Evolutionary conservation across 352 stramenopile genomes (phyloP).

Genomic region (Phytophthora sojae): DNA sequence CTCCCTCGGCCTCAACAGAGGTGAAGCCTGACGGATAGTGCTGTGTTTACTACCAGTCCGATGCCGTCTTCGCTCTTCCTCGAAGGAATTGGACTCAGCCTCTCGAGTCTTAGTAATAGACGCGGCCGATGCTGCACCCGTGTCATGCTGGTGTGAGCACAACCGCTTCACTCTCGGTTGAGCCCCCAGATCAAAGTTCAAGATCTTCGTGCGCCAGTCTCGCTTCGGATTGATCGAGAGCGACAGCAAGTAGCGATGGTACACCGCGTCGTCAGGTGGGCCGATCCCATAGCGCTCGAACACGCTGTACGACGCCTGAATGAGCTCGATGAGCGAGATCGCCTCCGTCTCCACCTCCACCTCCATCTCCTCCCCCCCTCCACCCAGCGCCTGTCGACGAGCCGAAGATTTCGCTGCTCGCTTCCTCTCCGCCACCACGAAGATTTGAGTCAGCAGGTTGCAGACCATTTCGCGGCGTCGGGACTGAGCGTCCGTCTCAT

Average conservation of each 20-base stretch:
- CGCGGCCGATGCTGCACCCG: neutral
- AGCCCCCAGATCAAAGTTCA: constrained; percentile 30
- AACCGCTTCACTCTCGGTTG: constrained; percentile 30
- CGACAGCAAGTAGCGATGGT: constrained; percentile 63
- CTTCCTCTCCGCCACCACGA: constrained; percentile 40
- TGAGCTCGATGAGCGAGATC: constrained; percentile 70
- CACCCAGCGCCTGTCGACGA: neutral
- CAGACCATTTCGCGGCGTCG: constrained; percentile 32
- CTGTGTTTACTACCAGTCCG: constrained; percentile 8
- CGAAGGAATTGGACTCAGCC: neutral
- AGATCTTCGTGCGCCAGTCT: constrained; percentile 70
- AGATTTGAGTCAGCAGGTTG: constrained; percentile 62
- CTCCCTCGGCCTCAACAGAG: neutral
- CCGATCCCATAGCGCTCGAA: constrained; percentile 59
- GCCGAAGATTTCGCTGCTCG: constrained; percentile 16
- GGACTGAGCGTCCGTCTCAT: constrained; percentile 14
- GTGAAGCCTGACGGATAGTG: constrained; percentile 18
- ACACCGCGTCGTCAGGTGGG: constrained; percentile 55
- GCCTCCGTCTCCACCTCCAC: constrained; percentile 8
- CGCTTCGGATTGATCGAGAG: constrained; percentile 62
- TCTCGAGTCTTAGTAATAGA: neutral
- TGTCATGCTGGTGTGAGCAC: constrained; percentile 19
- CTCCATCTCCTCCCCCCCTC: neutral
- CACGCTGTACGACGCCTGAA: constrained; percentile 61
- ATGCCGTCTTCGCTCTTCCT: constrained; percentile 7